Conservation (phyloP, 2,329 filamentous ascomycete genomes). For the Xylariaceae sp. region DNA sequence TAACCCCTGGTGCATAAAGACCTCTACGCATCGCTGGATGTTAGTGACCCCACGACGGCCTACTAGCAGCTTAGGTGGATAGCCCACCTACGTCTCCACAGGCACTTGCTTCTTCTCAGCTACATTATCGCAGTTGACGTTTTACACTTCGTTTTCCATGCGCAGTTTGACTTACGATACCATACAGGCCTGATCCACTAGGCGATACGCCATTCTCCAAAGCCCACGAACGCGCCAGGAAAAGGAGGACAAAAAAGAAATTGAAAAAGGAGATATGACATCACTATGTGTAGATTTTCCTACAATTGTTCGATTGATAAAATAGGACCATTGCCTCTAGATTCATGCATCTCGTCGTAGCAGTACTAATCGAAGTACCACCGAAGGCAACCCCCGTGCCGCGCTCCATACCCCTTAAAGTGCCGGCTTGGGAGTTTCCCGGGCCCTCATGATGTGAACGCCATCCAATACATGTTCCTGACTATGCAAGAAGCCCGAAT, state of each 20-base stretch:
- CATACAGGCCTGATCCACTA: too few species aligned
- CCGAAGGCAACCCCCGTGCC: background rate
- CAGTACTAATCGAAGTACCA: background rate
- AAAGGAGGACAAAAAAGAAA: background rate
- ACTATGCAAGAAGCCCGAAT: conserved; percentile 7
- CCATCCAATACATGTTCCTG: conserved; percentile 15
- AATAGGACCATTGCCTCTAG: conserved; percentile 18
- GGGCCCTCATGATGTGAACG: conserved; percentile 7
- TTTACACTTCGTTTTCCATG: too few species aligned
- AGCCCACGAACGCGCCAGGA: too few species aligned
- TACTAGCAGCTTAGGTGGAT: too few species aligned
- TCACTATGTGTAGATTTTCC: background rate
- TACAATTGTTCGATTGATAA: background rate
- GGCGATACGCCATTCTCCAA: too few species aligned
- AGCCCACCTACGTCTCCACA: too few species aligned
- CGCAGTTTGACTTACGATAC: too few species aligned
- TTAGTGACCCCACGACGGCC: conserved; percentile 27
- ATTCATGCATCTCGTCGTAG: conserved; percentile 7
- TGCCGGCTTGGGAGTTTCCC: background rate
- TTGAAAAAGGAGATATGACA: background rate
- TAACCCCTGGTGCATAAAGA: conserved; percentile 58
- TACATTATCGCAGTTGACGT: too few species aligned
- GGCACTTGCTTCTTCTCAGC: too few species aligned
- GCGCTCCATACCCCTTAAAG: background rate
- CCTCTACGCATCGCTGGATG: conserved; percentile 50